Conservation (phyloP, 129 eudicot genomes). For the Flaveria brownii region DNA sequence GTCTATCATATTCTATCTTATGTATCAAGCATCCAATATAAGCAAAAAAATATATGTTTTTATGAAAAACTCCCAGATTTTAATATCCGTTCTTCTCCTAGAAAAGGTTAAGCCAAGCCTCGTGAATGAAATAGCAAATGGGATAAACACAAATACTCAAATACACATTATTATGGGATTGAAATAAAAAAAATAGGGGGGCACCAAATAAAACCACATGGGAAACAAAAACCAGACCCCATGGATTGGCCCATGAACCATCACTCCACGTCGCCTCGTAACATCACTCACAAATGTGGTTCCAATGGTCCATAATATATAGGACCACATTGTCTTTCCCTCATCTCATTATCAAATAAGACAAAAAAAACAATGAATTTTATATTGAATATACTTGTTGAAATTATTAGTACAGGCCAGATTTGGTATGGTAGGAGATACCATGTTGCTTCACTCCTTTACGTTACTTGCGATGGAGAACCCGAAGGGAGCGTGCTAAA, state of each 20-base stretch:
- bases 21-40: too few species aligned
- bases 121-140: background rate
- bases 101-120: too few species aligned
- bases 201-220: conserved; percentile 12
- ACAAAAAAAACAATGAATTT: background rate
- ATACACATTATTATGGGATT: conserved; percentile 14
- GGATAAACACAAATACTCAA: conserved; percentile 15
- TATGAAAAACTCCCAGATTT: too few species aligned
- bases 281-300: conserved; percentile 32
- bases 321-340: conserved; percentile 36
- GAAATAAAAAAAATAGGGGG: background rate
- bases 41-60: too few species aligned
- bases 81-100: too few species aligned
- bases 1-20: too few species aligned
- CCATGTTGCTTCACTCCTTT: background rate
- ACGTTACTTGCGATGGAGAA: background rate
- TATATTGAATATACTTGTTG: background rate
- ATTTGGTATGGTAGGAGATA: background rate
- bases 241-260: conserved; percentile 31
- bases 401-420: background rate
- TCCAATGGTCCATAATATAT: conserved; percentile 31
- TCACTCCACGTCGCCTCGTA: conserved; percentile 24
- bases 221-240: conserved; percentile 21
- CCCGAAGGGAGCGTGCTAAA: background rate
- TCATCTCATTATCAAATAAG: conserved; percentile 23